Base-by-base conservation (phyloP, 2,329 filamentous ascomycete genomes). In the Magnaporthiopsis poae region DNA sequence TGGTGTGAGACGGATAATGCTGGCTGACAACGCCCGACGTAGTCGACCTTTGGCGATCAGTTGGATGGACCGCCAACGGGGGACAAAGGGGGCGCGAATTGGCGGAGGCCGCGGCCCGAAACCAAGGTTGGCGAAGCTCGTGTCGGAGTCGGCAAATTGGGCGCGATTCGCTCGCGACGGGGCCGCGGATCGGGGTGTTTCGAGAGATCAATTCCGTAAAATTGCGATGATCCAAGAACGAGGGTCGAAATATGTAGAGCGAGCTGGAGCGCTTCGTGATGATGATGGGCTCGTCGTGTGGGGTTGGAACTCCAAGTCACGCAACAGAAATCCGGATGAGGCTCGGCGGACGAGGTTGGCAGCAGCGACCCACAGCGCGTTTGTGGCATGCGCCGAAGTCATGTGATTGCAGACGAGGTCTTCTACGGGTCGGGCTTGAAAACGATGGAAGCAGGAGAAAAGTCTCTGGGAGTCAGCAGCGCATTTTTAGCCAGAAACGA, bases 251-350 rank as follows among this genome's bases (percentile, higher is more conserved):
- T 25, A 61, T 18, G 35, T 5, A 52, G n/a, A 29, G 29, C 46
- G 25, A 52, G 35, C 15, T n/a, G 27, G n/a, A 29, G 18, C 46
- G 36, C 59, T 27, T 46, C 56, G 31, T 60, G 60, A 60, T 60
- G 64, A 61, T 36, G 56, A 52, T 61, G 33, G 56, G 31, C 61
- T 60, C 56, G 33, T 31, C 21, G 65, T 66, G 65, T 66, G 65
- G 65, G 65, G 65, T 66, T 66, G 65, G 18, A 52, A 56, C 46
- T 56, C 21, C 46, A 56, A 56, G 46, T 56, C 46, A 66, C 65
- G 65, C 56, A 61, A 66, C 60, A 61, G 46, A 56, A 56, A 56
- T 56, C 46, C 46, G 21, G 46, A 56, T 56, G 46, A 56, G 46
- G 46, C 46, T 56, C 46, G 46, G 46, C 46, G 46, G 46, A 56